phyloP scores from a whole-genome alignment of 2,329 filamentous ascomycete genomes.

The Podosphaera xanthii region DNA sequence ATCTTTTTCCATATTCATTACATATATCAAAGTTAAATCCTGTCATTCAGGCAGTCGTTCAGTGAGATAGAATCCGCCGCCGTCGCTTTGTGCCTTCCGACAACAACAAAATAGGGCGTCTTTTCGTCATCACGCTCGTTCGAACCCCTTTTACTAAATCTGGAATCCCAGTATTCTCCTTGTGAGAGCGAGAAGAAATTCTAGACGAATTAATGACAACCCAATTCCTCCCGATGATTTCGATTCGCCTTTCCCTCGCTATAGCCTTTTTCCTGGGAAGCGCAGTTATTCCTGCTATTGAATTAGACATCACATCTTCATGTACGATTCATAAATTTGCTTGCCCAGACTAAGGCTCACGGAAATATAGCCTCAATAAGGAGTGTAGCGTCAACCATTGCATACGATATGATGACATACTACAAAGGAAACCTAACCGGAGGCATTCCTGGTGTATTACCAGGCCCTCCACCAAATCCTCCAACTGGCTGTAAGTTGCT shows the following conservation, averaged over 20 bases:
- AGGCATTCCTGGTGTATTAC: slow-evolving; percentile 26
- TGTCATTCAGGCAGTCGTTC: too few relatives aligned
- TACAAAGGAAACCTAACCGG: slow-evolving; percentile 21
- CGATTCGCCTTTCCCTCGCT: slow-evolving; percentile 9
- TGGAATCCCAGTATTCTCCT: too few relatives aligned
- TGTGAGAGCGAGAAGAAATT: too few relatives aligned
- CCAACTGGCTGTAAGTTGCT: slow-evolving; percentile 13
- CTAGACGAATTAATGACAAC: too few relatives aligned
- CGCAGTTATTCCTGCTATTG: slow-evolving; percentile 16
- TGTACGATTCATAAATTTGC: slow-evolving; percentile 6
- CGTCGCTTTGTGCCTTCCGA: too few relatives aligned
- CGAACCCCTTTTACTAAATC: too few relatives aligned
- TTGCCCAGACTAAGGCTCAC: background rate
- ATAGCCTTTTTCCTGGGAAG: slow-evolving; percentile 9
- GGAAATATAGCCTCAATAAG: slow-evolving; percentile 19
- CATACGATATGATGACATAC: slow-evolving; percentile 18
- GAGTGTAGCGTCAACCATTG: slow-evolving; percentile 13
- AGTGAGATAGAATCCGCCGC: too few relatives aligned
- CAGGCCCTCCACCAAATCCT: slow-evolving; percentile 20
- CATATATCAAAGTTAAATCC: too few relatives aligned
- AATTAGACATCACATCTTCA: slow-evolving; percentile 11
- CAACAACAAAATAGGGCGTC: too few relatives aligned
- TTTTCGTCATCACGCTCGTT: too few relatives aligned
- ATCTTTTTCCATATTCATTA: too few relatives aligned
- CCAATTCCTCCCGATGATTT: slow-evolving; percentile 6